Evolutionary conservation across 23 red algal genomes (phyloP), one percentile per base, ranked within the genome.

Genomic region (Gracilariopsis chorda): DNA sequence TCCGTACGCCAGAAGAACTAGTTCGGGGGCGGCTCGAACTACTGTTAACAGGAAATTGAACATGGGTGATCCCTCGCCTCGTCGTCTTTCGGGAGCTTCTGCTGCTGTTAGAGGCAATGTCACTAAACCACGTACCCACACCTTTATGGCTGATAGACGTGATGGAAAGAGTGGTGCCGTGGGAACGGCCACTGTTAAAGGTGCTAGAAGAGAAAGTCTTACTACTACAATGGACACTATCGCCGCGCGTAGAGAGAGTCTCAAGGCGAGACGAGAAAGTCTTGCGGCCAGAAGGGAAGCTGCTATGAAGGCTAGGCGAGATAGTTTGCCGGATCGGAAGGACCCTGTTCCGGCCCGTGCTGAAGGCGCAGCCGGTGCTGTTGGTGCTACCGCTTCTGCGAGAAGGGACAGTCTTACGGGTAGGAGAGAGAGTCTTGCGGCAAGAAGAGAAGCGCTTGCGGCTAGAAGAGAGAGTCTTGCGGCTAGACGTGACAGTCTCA

Each of bases 1-100:
- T 37, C 78, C 78, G 12, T 83, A 83, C 16, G 78, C 78, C 2
- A 48, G 78, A 57, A 27, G 78, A 13, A 83, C 53, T 55, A 63
- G 53, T 29, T 23, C 51, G 21, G 78, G 53, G 5, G 78, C 33
- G 16, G 55, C 51, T 44, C 5, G 67, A 73, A 73, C 6, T 24
- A 73, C 14, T 23, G 67, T 73, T 42, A 73, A 46, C 17, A 36
- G 67, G n/a, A 73, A 73, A 25, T 42, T 73, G 8, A 73, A 73
- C 37, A 73, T 73, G 67, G 14, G 40, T 7, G 67, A 73, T n/a
- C 8, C 39, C 40, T 45, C 42, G 42, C 67, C 32, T 5, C 67
- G 67, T 23, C 42, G 67, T 20, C n/a, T 42, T 41, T 42, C 78
- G 6, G 78, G 78, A 27, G 52, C 36, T 8, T 59, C 53, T 14